These are phyloP conservation scores for Blastocystis sp. DNA, from an alignment of 352 stramenopile genomes.

Conservation along the genomic window DNA sequence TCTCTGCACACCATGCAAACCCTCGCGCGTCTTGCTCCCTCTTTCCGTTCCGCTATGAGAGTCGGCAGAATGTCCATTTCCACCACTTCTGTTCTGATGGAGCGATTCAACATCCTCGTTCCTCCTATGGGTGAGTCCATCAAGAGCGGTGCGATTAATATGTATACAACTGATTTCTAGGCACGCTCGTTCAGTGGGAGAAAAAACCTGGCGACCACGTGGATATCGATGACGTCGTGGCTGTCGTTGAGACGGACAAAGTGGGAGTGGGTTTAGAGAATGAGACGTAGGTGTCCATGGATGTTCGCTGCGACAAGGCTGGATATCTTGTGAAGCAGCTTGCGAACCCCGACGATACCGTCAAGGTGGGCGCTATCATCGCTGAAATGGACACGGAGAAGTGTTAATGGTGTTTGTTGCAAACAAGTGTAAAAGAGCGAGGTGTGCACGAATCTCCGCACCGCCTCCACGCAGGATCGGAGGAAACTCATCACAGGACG, in stretches of 20 bases:
- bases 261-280: background rate
- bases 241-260: constrained; percentile 56
- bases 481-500: background rate
- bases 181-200: constrained; percentile 53
- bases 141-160: background rate
- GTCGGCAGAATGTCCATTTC: background rate
- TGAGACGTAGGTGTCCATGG: constrained; percentile 50
- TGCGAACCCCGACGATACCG: constrained; percentile 30
- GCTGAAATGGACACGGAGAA: constrained; percentile 49
- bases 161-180: background rate
- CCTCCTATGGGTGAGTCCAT: constrained; percentile 55
- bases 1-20: too few relatives aligned
- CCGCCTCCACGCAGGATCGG: background rate
- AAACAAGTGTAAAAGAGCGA: background rate
- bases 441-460: background rate
- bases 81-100: background rate
- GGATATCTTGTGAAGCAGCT: constrained; percentile 37
- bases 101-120: constrained; percentile 52
- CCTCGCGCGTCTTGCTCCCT: too few relatives aligned
- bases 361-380: constrained; percentile 3
- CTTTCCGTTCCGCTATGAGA: background rate
- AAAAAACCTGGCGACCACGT: constrained; percentile 38
- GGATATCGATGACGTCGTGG: constrained; percentile 50
- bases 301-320: constrained; percentile 51
- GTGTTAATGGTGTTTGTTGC: background rate